Conservation (phyloP, 345 rosid species). For the Boechera divaricarpa region DNA sequence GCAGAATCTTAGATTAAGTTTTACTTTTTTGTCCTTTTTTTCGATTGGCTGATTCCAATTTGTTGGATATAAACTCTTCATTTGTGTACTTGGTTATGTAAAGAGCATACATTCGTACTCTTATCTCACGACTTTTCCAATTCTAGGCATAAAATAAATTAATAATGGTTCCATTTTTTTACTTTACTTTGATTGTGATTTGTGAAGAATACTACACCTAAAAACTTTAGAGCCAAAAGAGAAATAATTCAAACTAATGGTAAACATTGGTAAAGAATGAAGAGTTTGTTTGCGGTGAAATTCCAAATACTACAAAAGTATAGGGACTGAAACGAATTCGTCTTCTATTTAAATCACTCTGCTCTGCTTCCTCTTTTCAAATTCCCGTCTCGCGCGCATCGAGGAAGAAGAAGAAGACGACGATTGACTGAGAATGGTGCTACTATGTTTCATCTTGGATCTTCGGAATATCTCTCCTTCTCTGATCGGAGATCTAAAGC, state of each 20-base stretch:
- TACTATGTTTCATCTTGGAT: constrained; percentile 75
- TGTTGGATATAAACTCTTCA: constrained; percentile 39
- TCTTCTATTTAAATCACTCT: constrained; percentile 18
- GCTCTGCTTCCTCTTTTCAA: constrained; percentile 31
- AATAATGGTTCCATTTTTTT: neutral
- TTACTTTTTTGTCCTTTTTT: neutral
- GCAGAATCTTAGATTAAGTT: constrained; percentile 25
- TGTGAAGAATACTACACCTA: neutral
- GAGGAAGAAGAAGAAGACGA: constrained; percentile 32
- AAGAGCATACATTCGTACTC: constrained; percentile 30
- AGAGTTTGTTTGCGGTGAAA: constrained; percentile 10
- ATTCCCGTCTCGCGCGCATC: constrained; percentile 43
- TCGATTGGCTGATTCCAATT: constrained; percentile 22
- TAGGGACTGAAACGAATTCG: constrained; percentile 40
- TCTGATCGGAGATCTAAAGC: constrained; percentile 64
- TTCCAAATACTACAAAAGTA: constrained; percentile 9
- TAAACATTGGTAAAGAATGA: neutral
- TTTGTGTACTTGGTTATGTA: constrained; percentile 32
- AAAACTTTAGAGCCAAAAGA: constrained; percentile 3
- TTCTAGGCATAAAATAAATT: constrained; percentile 2
- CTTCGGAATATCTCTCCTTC: constrained; percentile 66
- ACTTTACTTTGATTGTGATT: constrained; percentile 14
- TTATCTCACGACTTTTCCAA: neutral
- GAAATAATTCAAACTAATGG: constrained; percentile 2
- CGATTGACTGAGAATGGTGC: constrained; percentile 59